A percentile compares a stretch with the other conserved stretches of the same genome.
phyloP scores from a whole-genome alignment of 2,329 filamentous ascomycete genomes.

The Colletotrichum magnum region DNA sequence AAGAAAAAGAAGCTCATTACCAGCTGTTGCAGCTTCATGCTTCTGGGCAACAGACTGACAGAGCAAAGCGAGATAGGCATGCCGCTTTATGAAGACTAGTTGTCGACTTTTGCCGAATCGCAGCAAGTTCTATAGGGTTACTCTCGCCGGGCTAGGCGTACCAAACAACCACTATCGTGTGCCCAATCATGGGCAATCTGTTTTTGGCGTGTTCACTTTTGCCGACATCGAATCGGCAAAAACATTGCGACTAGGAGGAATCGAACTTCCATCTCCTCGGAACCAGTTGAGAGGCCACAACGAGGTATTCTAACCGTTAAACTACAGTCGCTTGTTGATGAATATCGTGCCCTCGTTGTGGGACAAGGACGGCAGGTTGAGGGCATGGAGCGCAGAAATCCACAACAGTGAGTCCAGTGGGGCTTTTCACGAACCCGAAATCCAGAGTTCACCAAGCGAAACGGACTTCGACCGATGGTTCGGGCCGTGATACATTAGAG shows the following conservation, averaged over 20 bases:
- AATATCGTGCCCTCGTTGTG: not conserved
- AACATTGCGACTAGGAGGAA: conserved; percentile 21
- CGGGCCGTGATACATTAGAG: too few species aligned
- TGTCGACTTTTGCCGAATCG: too few species aligned
- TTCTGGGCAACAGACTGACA: not conserved
- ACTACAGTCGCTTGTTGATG: conserved; percentile 25
- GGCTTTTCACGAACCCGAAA: not conserved
- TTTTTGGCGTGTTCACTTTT: not conserved
- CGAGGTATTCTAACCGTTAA: conserved; percentile 31
- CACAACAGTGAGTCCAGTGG: conserved; percentile 17
- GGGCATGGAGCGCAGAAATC: conserved; percentile 12
- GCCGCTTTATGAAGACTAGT: not conserved
- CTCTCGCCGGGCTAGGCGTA: too few species aligned
- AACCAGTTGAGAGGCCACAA: conserved; percentile 34
- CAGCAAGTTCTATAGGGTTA: too few species aligned
- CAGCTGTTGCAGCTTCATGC: not conserved
- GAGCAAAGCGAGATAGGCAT: not conserved
- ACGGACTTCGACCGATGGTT: too few species aligned
- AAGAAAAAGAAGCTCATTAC: not conserved
- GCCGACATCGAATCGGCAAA: not conserved
- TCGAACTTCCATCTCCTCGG: conserved; percentile 36
- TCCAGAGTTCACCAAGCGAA: too few species aligned
- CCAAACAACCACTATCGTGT: too few species aligned
- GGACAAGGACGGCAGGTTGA: conserved; percentile 2
- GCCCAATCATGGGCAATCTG: not conserved